These are phyloP conservation scores for Zea mays DNA, from an alignment of 176 grass and related monocot species.

Conservation along the genomic window DNA sequence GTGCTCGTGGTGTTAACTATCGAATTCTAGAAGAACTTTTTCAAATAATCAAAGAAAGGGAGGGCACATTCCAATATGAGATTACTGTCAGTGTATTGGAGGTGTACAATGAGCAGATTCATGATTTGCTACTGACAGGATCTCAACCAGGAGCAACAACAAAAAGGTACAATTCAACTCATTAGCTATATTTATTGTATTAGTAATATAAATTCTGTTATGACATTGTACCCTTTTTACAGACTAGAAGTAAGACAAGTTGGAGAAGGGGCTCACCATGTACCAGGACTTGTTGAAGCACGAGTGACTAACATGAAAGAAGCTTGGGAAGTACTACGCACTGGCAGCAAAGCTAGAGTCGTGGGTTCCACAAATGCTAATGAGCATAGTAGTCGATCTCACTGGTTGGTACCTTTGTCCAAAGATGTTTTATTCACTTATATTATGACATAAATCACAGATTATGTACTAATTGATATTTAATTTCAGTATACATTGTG, in stretches of 20 bases:
- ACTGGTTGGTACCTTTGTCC: constrained; percentile 42
- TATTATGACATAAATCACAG: neutral
- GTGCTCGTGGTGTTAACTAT: constrained; percentile 85
- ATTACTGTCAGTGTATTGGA: constrained; percentile 85
- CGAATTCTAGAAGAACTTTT: constrained; percentile 86
- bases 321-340: constrained; percentile 88
- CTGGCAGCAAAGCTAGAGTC: constrained; percentile 84
- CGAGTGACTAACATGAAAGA: constrained; percentile 67
- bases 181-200: neutral
- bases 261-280: constrained; percentile 88
- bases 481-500: constrained; percentile 81
- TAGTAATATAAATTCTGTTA: neutral
- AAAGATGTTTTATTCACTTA: neutral
- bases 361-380: constrained; percentile 94
- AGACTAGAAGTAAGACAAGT: constrained; percentile 90
- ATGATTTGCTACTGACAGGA: constrained; percentile 75
- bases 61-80: constrained; percentile 63
- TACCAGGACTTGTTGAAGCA: constrained; percentile 91
- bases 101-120: constrained; percentile 97
- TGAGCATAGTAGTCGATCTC: constrained; percentile 94
- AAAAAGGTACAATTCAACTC: constrained; percentile 59
- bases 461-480: neutral
- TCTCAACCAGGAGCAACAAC: constrained; percentile 52
- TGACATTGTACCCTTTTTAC: neutral
- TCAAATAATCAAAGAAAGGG: constrained; percentile 75